Evolutionary conservation across 139 green algal genomes (phyloP).

Genomic region (Eudorina sp.): DNA sequence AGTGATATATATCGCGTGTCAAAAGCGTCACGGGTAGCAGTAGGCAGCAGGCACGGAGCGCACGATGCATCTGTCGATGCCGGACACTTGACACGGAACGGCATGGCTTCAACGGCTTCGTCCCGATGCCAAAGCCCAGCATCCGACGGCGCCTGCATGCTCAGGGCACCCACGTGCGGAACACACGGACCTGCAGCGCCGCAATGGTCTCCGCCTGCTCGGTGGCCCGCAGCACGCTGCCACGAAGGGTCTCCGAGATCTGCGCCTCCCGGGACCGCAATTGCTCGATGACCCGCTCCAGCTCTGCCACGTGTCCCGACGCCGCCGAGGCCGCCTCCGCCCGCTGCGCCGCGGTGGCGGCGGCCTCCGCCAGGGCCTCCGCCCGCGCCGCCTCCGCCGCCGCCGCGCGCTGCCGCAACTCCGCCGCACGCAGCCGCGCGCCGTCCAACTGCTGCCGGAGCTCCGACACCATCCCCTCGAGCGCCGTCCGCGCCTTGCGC

Average conservation of each 20-base stretch:
- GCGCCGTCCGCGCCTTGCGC: not conserved
- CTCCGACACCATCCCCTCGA: conserved; percentile 8
- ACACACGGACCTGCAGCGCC: not conserved
- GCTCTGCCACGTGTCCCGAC: not conserved
- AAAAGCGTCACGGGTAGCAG: no score
- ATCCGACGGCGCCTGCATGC: no score
- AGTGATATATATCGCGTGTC: no score
- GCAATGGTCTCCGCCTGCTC: not conserved
- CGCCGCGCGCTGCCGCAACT: not conserved
- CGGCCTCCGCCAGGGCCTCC: not conserved
- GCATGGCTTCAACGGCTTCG: no score
- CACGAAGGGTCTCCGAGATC: not conserved
- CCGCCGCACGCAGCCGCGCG: not conserved
- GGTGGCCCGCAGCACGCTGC: not conserved
- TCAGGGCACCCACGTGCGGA: no score
- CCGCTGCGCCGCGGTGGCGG: not conserved
- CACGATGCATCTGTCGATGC: no score
- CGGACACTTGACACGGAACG: no score
- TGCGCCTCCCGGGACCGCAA: not conserved
- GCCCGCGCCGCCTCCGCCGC: not conserved
- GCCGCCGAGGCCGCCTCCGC: not conserved
- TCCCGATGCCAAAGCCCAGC: no score
- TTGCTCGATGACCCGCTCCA: not conserved
- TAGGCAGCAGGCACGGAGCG: no score
- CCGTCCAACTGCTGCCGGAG: not conserved